These are phyloP conservation scores for Prunus mume DNA, from an alignment of 306 rosid species.

Conservation along the genomic window DNA sequence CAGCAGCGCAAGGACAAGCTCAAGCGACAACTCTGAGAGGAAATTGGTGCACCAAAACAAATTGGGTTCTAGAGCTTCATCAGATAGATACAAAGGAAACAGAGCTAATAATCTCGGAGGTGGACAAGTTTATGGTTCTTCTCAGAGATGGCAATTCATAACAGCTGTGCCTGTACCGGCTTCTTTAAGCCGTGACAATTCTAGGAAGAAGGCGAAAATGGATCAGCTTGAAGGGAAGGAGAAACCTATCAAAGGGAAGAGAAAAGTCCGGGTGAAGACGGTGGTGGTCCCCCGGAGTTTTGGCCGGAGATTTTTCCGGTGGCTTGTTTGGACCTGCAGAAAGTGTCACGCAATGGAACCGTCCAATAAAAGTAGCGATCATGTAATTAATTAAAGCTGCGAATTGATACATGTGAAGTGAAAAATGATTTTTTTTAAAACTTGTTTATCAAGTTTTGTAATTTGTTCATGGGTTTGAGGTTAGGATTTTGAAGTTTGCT, in stretches of 20 bases:
- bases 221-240: slow-evolving; percentile 11
- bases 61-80: not conserved
- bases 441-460: not conserved
- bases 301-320: slow-evolving; percentile 54
- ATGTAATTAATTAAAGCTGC: not conserved
- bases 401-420: slow-evolving; percentile 23
- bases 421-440: not conserved
- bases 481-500: not conserved
- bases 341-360: slow-evolving; percentile 82
- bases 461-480: not conserved
- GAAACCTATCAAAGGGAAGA: slow-evolving; percentile 15
- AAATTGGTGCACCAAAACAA: slow-evolving; percentile 20
- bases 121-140: slow-evolving; percentile 45
- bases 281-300: slow-evolving; percentile 6
- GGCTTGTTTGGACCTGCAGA: slow-evolving; percentile 65
- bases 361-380: slow-evolving; percentile 23
- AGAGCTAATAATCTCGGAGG: not conserved
- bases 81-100: not conserved
- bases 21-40: slow-evolving; percentile 59
- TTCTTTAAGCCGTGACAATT: slow-evolving; percentile 47
- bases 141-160: slow-evolving; percentile 81
- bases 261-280: slow-evolving; percentile 8
- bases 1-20: slow-evolving; percentile 79
- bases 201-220: slow-evolving; percentile 33
- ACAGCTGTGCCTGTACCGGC: slow-evolving; percentile 43